Evolutionary conservation across 2,329 filamentous ascomycete genomes (phyloP), one percentile per base, ranked within the genome.

Genomic region (Fragosphaeria purpurea): DNA sequence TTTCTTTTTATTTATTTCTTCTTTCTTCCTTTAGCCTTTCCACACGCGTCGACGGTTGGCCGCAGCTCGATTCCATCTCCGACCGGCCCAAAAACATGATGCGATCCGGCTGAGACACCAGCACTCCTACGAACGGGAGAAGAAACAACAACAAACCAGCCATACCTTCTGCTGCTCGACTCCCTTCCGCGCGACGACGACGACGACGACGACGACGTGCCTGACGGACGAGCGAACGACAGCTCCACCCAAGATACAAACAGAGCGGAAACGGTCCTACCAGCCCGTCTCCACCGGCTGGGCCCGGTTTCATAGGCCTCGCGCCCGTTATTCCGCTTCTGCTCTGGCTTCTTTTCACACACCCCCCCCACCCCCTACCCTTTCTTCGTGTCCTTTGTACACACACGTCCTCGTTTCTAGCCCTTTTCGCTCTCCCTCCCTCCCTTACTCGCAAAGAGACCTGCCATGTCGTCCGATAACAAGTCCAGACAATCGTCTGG

Each of bases 401-500:
- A 22, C 22, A 22, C 22, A 42, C 41, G 22, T n/a, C 41, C 41
- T n/a, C 41, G 10, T 40, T 40, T 13, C 41, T 22, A 43, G 5
- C 7, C 41, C 41, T 30, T 22, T 22, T 22, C 41, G n/a, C 22
- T 31, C 41, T 12, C 30, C 12, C 22, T 22, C 40, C 10, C n/a
- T 13, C n/a, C 12, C 22, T 22, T 22, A 22, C 22, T 22, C 22
- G 22, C 22, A 22, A 22, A 22, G 22, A 22, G 22, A 22, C 22
- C 22, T 22, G 54, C 58, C 62, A 80, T 80, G 80, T 73, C 82
- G 61, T 75, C 79, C 64, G 75, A 85, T 72, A 84, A 87, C 72
- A 88, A 90, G 72, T 76, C 84, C 62, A 82, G 86, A 68, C 86
- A 91, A 74, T 88, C 86, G 57, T 89, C 87, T 50, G 70, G 71